phyloP scores from a whole-genome alignment of 768 basidiomycete genomes.

The Pleurotus tuber-regium region DNA sequence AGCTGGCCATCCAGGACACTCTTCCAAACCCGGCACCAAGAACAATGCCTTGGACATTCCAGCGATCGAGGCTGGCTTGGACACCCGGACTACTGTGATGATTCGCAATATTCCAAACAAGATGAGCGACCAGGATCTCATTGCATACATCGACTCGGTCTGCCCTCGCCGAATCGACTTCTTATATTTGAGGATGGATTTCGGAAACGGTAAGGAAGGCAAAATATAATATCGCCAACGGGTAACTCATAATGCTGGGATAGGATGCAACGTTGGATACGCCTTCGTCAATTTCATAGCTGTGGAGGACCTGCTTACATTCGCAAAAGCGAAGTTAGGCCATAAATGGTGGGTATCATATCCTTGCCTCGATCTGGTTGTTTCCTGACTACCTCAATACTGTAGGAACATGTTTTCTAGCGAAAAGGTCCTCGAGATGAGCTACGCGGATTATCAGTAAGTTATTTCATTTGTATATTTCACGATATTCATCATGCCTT shows the following conservation, averaged over 20 bases:
- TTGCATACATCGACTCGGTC: conserved; percentile 65
- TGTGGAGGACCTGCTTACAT: conserved; percentile 71
- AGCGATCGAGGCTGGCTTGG: conserved; percentile 72
- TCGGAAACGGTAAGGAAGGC: conserved; percentile 60
- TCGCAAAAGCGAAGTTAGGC: conserved; percentile 72
- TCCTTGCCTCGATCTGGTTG: neutral
- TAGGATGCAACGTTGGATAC: conserved; percentile 77
- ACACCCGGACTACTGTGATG: conserved; percentile 85
- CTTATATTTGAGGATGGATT: conserved; percentile 85
- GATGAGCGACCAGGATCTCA: conserved; percentile 75
- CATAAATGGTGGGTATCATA: conserved; percentile 73
- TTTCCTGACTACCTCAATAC: conserved; percentile 10
- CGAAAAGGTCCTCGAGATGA: conserved; percentile 88
- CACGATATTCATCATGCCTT: neutral
- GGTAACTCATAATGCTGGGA: too few species aligned
- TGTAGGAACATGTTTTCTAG: conserved; percentile 89
- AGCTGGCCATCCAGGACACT: neutral
- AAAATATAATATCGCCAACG: too few species aligned
- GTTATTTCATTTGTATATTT: conserved; percentile 25
- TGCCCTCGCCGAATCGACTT: conserved; percentile 82
- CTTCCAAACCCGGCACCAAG: conserved; percentile 30
- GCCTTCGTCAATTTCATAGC: conserved; percentile 90
- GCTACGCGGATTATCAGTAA: conserved; percentile 90
- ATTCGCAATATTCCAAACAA: conserved; percentile 94
- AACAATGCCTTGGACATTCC: conserved; percentile 58